Percentiles rank a stretch among this genome's conserved stretches.
Evolutionary conservation across 495 filamentous ascomycete genomes (phyloP).

Genomic region (Podospora pseudocomata): DNA sequence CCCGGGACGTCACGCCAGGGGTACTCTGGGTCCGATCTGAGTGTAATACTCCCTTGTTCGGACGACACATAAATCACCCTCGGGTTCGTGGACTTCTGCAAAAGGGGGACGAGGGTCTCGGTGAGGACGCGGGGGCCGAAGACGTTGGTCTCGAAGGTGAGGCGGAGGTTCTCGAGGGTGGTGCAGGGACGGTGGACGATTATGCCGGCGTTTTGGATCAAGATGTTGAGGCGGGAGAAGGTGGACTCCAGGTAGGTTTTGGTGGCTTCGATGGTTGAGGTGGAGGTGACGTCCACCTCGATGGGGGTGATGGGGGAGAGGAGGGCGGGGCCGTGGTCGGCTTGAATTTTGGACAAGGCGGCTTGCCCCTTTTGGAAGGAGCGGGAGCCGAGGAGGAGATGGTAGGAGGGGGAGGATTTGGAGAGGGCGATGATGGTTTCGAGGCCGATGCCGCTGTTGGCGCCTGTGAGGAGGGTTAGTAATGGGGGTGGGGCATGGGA

Average conservation of each 20-base stretch:
- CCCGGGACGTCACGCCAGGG: conserved; percentile 20
- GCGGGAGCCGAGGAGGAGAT: conserved; percentile 45
- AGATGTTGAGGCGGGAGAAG: conserved; percentile 43
- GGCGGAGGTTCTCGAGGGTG: conserved; percentile 26
- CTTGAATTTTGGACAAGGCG: conserved; percentile 38
- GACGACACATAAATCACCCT: conserved; percentile 47
- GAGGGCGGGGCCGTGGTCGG: conserved; percentile 15
- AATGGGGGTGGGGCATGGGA: neutral
- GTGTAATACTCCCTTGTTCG: conserved; percentile 30
- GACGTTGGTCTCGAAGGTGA: conserved; percentile 50
- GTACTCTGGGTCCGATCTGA: conserved; percentile 24
- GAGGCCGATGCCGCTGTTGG: conserved; percentile 51
- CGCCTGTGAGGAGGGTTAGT: conserved; percentile 22
- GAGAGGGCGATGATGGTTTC: conserved; percentile 44
- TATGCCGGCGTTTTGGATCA: conserved; percentile 51
- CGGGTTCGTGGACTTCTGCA: conserved; percentile 41
- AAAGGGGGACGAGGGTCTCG: conserved; percentile 41
- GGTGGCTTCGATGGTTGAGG: conserved; percentile 40
- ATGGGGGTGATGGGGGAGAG: conserved; percentile 36
- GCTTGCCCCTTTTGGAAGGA: conserved; percentile 41
- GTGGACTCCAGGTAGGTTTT: conserved; percentile 30
- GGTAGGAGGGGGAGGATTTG: conserved; percentile 37
- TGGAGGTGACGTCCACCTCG: conserved; percentile 46
- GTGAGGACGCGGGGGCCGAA: conserved; percentile 47
- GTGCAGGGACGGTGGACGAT: conserved; percentile 23